These are phyloP conservation scores for Magnaporthiopsis incrustans DNA, from an alignment of 2,329 filamentous ascomycete genomes.

Conservation along the genomic window DNA sequence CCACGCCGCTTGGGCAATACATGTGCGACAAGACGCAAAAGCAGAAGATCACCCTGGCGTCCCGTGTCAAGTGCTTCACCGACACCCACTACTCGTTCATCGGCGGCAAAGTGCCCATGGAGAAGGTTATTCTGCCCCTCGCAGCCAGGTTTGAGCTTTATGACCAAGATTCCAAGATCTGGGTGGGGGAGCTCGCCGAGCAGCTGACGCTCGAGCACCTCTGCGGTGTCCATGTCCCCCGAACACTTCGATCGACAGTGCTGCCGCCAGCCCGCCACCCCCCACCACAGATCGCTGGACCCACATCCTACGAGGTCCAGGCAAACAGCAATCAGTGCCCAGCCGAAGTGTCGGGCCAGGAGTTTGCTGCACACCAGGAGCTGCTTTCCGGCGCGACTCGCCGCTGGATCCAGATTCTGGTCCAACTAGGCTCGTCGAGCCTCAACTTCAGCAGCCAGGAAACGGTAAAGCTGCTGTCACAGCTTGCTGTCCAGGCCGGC, in stretches of 20 bases:
- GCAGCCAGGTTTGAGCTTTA: constrained; percentile 39
- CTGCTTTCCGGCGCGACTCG: constrained; percentile 35
- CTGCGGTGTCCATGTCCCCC: constrained; percentile 29
- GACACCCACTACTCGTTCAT: too few species aligned
- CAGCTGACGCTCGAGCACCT: constrained; percentile 36
- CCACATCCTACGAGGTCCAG: constrained; percentile 46
- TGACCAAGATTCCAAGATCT: constrained; percentile 29
- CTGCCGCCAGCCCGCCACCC: constrained; percentile 20
- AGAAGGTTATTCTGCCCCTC: constrained; percentile 35
- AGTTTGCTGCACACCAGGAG: constrained; percentile 43
- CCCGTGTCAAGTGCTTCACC: too few species aligned
- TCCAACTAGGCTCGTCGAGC: constrained; percentile 42
- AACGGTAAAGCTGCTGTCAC: constrained; percentile 38
- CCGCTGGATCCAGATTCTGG: constrained; percentile 35
- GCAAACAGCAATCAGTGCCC: constrained; percentile 43
- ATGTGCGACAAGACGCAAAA: too few species aligned
- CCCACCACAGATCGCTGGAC: constrained; percentile 27
- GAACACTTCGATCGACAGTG: constrained; percentile 19
- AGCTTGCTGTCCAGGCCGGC: constrained; percentile 48
- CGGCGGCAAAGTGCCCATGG: constrained; percentile 23
- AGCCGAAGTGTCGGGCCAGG: constrained; percentile 34
- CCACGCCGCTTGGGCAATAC: too few species aligned
- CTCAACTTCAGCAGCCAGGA: constrained; percentile 52
- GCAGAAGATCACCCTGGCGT: too few species aligned
- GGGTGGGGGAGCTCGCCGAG: constrained; percentile 24